A percentile compares a stretch with the other conserved stretches of the same genome.
Evolutionary conservation across 2,329 filamentous ascomycete species (phyloP).

Genomic region (Fusarium hostae): DNA sequence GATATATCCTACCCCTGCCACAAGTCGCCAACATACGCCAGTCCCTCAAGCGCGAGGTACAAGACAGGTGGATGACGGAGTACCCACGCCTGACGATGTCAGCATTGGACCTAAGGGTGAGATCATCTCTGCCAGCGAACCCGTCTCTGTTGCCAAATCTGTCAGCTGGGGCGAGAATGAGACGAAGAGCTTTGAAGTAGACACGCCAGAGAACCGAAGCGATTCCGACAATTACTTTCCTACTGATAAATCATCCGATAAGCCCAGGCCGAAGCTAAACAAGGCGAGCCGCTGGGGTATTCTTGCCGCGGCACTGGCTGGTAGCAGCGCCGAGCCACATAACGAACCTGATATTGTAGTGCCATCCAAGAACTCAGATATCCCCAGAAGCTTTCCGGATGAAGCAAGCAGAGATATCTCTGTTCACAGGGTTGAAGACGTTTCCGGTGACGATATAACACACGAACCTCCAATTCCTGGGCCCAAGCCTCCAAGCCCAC

Average conservation of each 20-base stretch:
- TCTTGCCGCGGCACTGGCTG: conserved; percentile 61
- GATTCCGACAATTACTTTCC: conserved; percentile 47
- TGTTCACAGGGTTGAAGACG: conserved; percentile 31
- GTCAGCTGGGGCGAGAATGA: conserved; percentile 74
- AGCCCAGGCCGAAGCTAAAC: conserved; percentile 50
- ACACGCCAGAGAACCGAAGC: conserved; percentile 63
- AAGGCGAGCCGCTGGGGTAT: conserved; percentile 63
- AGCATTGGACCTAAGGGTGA: conserved; percentile 56
- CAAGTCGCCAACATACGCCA: conserved; percentile 58
- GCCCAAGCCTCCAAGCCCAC: conserved; percentile 65
- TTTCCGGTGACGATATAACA: conserved; percentile 53
- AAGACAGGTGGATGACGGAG: conserved; percentile 27
- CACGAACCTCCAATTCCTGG: conserved; percentile 64
- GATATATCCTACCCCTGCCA: conserved; percentile 67
- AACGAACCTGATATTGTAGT: conserved; percentile 48
- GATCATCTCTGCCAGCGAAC: conserved; percentile 47
- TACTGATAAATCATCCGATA: conserved; percentile 40
- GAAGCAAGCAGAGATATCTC: conserved; percentile 31
- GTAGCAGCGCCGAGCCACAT: conserved; percentile 52
- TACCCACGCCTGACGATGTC: conserved; percentile 48
- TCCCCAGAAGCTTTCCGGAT: conserved; percentile 29
- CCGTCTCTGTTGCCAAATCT: conserved; percentile 57
- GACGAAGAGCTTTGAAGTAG: conserved; percentile 71
- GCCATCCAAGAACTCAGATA: conserved; percentile 14
- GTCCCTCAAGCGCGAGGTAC: conserved; percentile 39